Percentiles rank a stretch among this genome's conserved stretches.
phyloP scores from a whole-genome alignment of 192 early-diverging fungal genomes.

The Coemansia sp. region DNA sequence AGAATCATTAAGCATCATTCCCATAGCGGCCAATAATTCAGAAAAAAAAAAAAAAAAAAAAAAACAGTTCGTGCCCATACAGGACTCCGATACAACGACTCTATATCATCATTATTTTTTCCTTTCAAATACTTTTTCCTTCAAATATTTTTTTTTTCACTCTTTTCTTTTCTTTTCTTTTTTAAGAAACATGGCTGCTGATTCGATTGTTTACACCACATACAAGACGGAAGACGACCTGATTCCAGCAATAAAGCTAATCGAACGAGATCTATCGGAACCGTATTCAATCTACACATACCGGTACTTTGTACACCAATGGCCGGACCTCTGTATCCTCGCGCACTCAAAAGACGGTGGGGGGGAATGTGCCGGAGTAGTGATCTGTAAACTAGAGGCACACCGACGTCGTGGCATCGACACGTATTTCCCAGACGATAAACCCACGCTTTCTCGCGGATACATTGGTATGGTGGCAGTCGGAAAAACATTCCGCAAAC shows the following conservation, averaged over 20 bases:
- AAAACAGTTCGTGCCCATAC: not conserved
- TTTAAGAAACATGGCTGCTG: not conserved
- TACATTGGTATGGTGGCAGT: slow-evolving; percentile 99
- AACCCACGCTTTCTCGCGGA: slow-evolving; percentile 60
- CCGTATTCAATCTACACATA: slow-evolving; percentile 98
- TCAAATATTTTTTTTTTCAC: not conserved
- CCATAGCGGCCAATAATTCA: not conserved
- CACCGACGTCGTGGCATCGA: slow-evolving; percentile 34
- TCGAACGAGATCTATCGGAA: slow-evolving; percentile 95
- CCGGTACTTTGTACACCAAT: slow-evolving; percentile 92
- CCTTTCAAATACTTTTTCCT: too few relatives aligned
- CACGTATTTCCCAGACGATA: slow-evolving; percentile 13
- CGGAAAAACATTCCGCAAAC: slow-evolving; percentile 75
- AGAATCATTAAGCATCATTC: too few relatives aligned
- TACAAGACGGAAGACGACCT: slow-evolving; percentile 83
- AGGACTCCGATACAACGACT: too few relatives aligned
- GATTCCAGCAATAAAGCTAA: slow-evolving; percentile 72
- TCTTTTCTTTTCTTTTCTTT: not conserved
- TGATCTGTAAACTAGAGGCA: slow-evolving; percentile 86
- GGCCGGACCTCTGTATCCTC: slow-evolving; percentile 88
- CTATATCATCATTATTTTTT: too few relatives aligned
- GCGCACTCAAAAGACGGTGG: slow-evolving; percentile 56
- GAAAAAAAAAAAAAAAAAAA: not conserved
- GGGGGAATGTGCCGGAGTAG: slow-evolving; percentile 75
- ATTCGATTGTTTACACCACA: slow-evolving; percentile 52